Conservation (phyloP, 2,329 filamentous ascomycete genomes). For the Ilyonectria destructans region DNA sequence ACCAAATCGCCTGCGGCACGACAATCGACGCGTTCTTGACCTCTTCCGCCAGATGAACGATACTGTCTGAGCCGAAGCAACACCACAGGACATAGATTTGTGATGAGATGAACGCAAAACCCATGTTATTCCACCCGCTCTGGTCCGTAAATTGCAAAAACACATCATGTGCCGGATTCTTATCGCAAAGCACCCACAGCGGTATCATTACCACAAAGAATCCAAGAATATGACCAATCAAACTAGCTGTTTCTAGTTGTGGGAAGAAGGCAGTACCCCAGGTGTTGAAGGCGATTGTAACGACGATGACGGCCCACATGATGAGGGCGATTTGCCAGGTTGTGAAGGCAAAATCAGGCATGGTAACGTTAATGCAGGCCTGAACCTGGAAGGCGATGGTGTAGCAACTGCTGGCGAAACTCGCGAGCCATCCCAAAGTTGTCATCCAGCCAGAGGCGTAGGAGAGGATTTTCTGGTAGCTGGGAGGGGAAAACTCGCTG, state of each 20-base stretch:
- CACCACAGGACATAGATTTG: constrained; percentile 40
- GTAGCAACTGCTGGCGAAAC: constrained; percentile 58
- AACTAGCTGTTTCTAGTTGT: constrained; percentile 31
- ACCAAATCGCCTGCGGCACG: constrained; percentile 39
- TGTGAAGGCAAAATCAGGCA: constrained; percentile 30
- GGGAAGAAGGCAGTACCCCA: constrained; percentile 37
- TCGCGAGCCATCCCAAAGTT: constrained; percentile 62
- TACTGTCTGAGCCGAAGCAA: constrained; percentile 41
- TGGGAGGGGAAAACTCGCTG: constrained; percentile 66
- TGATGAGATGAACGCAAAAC: constrained; percentile 38
- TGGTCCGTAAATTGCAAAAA: constrained; percentile 42
- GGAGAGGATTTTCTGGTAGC: constrained; percentile 67
- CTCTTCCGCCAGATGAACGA: constrained; percentile 45
- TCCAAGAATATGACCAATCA: constrained; percentile 44
- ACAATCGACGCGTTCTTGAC: constrained; percentile 40
- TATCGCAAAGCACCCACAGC: constrained; percentile 42
- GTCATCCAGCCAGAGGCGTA: constrained; percentile 68
- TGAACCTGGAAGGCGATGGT: constrained; percentile 63
- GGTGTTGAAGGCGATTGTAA: constrained; percentile 41
- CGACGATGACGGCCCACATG: constrained; percentile 30
- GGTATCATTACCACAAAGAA: constrained; percentile 42
- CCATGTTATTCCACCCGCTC: constrained; percentile 39
- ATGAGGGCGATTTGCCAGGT: constrained; percentile 44
- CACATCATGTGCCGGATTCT: constrained; percentile 33
- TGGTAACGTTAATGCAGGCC: constrained; percentile 58